These are phyloP conservation scores for Picochlorum costavermella DNA, from an alignment of 139 green algal genomes.

Conservation along the genomic window DNA sequence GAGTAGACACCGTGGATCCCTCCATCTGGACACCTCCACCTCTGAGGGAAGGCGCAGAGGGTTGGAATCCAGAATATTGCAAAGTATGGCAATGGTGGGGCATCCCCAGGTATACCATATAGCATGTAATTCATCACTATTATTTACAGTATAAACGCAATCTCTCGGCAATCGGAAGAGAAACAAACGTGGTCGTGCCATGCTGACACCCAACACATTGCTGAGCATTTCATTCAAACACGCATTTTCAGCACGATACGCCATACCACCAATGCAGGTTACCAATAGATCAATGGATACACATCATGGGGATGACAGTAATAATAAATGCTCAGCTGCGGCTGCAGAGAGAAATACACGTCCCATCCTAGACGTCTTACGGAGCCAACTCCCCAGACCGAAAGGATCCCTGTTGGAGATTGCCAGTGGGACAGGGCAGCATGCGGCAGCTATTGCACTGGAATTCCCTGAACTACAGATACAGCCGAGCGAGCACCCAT, in stretches of 20 bases:
- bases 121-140: background rate
- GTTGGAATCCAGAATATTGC: slow-evolving; percentile 49
- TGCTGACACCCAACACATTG: too few relatives aligned
- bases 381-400: too few relatives aligned
- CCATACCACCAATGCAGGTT: too few relatives aligned
- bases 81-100: slow-evolving; percentile 35
- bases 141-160: background rate
- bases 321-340: too few relatives aligned
- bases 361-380: too few relatives aligned
- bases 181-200: too few relatives aligned
- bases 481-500: slow-evolving; percentile 35
- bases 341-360: too few relatives aligned
- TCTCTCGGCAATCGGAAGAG: background rate
- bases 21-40: slow-evolving; percentile 40
- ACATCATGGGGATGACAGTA: too few relatives aligned
- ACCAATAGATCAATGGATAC: too few relatives aligned
- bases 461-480: slow-evolving; percentile 20
- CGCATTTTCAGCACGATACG: background rate
- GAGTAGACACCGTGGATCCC: slow-evolving; percentile 22
- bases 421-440: slow-evolving; percentile 41
- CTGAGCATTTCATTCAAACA: background rate
- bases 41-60: slow-evolving; percentile 23
- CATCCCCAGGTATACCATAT: slow-evolving; percentile 23
- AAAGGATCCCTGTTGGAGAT: slow-evolving; percentile 19
- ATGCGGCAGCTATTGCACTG: slow-evolving; percentile 29